A percentile compares a stretch with the other conserved stretches of the same genome.
These are phyloP conservation scores for Pythium aquatile DNA, from an alignment of 352 stramenopile genomes.

Conservation along the genomic window DNA sequence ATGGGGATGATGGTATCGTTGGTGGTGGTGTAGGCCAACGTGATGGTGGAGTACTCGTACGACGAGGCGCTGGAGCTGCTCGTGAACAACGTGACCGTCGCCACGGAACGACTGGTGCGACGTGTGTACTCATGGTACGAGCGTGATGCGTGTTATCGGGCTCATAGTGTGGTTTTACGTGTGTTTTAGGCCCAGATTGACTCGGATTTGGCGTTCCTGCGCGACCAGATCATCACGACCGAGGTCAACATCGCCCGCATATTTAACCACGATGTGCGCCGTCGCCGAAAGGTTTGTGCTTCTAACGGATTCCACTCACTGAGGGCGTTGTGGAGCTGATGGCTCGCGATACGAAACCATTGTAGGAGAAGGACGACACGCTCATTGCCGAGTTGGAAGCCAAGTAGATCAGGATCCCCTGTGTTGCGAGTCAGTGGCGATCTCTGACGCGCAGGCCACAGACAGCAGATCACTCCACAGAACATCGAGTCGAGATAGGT, in stretches of 20 bases:
- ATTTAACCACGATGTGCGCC: slow-evolving; percentile 97
- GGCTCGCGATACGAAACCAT: background rate
- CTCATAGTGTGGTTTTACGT: background rate
- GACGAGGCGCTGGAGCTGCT: slow-evolving; percentile 93
- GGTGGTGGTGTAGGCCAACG: slow-evolving; percentile 71
- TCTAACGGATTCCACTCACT: background rate
- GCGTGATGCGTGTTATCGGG: background rate
- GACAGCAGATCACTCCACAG: background rate
- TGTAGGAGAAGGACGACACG: slow-evolving; percentile 65
- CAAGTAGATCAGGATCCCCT: slow-evolving; percentile 36
- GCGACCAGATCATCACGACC: slow-evolving; percentile 97
- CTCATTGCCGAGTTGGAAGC: slow-evolving; percentile 61
- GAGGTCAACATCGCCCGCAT: slow-evolving; percentile 97
- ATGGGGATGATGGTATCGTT: no score
- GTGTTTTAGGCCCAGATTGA: slow-evolving; percentile 64
- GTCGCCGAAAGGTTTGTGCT: slow-evolving; percentile 55
- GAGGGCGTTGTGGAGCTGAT: background rate
- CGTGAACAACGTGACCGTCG: slow-evolving; percentile 68
- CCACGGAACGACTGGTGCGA: slow-evolving; percentile 67
- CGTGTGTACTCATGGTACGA: background rate
- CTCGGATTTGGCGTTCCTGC: slow-evolving; percentile 92
- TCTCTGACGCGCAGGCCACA: background rate
- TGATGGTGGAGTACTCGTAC: slow-evolving; percentile 98
- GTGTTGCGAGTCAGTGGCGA: background rate
- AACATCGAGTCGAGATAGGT: background rate